Base-by-base conservation (phyloP, 2,329 filamentous ascomycete genomes). In the Pseudogymnoascus sp. region DNA sequence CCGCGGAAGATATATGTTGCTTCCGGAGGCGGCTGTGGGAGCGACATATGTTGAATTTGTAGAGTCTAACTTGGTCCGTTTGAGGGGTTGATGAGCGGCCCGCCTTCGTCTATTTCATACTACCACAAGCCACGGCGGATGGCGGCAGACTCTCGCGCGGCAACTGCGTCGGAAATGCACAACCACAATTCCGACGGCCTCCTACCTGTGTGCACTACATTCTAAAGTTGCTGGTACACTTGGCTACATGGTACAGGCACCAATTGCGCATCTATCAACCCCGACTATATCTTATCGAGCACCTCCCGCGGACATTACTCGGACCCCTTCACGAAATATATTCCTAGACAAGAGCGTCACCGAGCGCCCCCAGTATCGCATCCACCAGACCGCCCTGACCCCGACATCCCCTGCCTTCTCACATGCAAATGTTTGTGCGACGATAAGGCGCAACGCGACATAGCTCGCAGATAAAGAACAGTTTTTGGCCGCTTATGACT, bases 1-100 rank as follows among this genome's bases (percentile, higher is more conserved):
- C 94, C 94, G 65, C 94, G 89, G 37, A 99, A 82, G 63, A 97
- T 85, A 72, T 88, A 73, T 7, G 69, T 64, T 37, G 72, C 71
- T 59, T 71, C 69, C 29, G 69, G 67, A 15, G 70, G 66, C 10
- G 69, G 68, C 27, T 68, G 58, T 42, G 69, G 64, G 70, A 71
- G 48, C 48, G 48, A 55, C 48, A 55, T 55, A 55, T 55, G 48
- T 55, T 55, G 48, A 55, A 33, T 7, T 55, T 55, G 48, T 13
- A 55, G 29, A 18, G 48, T 55, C 48, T 55, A 33, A 33, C 48
- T 55, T 55, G 48, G 15, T 21, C 48, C 29, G 48, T 55, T 33
- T 33, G 48, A 55, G 48, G 48, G 48, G 48, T 33, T 55, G 48
- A 55, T 55, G 48, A 9, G 45, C 45, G 45, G 45, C 27, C 45